phyloP scores from a whole-genome alignment of 2,329 filamentous ascomycete genomes.

The Laburnicola sp. region DNA sequence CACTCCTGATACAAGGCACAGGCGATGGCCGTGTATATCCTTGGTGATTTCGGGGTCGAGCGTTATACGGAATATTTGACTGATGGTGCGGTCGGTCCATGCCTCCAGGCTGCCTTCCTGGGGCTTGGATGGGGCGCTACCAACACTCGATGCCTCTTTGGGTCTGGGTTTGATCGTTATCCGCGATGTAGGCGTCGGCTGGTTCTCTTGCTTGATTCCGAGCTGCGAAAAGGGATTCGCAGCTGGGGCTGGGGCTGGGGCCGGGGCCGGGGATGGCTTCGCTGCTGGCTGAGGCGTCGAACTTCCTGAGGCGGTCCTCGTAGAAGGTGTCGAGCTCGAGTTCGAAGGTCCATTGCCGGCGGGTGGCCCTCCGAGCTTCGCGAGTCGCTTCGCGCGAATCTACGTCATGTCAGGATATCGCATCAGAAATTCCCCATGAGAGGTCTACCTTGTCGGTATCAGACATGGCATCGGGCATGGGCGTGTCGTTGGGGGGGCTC shows the following conservation, averaged over 20 bases:
- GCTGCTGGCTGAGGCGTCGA: slow-evolving; percentile 33
- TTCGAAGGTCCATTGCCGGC: slow-evolving; percentile 23
- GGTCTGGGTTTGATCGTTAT: slow-evolving; percentile 43
- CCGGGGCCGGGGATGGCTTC: slow-evolving; percentile 18
- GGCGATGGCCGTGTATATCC: slow-evolving; percentile 58
- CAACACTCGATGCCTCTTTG: slow-evolving; percentile 33
- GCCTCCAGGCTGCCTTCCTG: slow-evolving; percentile 57
- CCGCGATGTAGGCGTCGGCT: slow-evolving; percentile 38
- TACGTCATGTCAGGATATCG: slow-evolving; percentile 44
- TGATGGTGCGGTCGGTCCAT: slow-evolving; percentile 63
- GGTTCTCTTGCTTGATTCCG: slow-evolving; percentile 37
- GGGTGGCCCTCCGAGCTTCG: slow-evolving; percentile 58
- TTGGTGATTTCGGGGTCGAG: slow-evolving; percentile 54
- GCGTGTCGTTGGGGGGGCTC: slow-evolving; percentile 27
- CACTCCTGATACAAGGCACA: slow-evolving; percentile 57
- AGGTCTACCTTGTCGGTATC: slow-evolving; percentile 53
- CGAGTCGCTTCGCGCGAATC: slow-evolving; percentile 69
- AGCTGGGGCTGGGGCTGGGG: slow-evolving; percentile 23
- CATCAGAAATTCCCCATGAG: slow-evolving; percentile 22
- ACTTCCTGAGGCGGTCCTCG: slow-evolving; percentile 25
- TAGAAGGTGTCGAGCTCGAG: slow-evolving; percentile 26
- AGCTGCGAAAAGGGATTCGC: slow-evolving; percentile 49
- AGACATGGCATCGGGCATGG: slow-evolving; percentile 49
- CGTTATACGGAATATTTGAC: slow-evolving; percentile 61
- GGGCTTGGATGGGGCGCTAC: slow-evolving; percentile 29